These are phyloP conservation scores for Taxillus chinensis DNA, from an alignment of 164 flowering plant species.

Conservation along the genomic window DNA sequence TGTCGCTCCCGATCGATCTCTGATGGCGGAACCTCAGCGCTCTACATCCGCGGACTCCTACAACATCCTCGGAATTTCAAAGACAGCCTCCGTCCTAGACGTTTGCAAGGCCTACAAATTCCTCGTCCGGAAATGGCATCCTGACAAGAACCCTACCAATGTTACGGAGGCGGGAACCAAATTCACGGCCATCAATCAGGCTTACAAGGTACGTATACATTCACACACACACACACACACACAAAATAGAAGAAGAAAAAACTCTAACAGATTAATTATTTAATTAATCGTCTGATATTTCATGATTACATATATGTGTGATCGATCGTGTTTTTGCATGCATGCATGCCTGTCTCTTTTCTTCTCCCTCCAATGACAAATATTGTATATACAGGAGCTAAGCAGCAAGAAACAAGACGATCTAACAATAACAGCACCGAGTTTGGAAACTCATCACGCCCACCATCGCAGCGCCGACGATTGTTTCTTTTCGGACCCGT, in stretches of 20 bases:
- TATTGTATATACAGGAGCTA: constrained; percentile 10
- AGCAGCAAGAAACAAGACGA: constrained; percentile 13
- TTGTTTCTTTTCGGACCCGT: constrained; percentile 8
- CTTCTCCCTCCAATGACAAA: neutral
- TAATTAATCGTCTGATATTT: neutral
- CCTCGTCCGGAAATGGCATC: constrained; percentile 33
- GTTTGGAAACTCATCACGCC: neutral
- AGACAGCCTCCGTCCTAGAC: constrained; percentile 19
- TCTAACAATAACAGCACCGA: constrained; percentile 7
- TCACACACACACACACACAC: neutral
- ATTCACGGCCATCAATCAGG: constrained; percentile 18
- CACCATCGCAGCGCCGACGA: constrained; percentile 11
- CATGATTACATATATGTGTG: neutral
- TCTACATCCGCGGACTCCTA: constrained; percentile 19
- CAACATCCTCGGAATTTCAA: constrained; percentile 28
- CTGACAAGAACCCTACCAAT: constrained; percentile 17
- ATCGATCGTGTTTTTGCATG: neutral
- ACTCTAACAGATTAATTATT: too few species aligned
- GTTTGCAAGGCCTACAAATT: constrained; percentile 36
- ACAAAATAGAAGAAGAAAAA: too few species aligned
- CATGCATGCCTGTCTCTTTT: constrained; percentile 1
- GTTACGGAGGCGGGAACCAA: constrained; percentile 17
- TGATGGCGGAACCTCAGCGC: constrained; percentile 27
- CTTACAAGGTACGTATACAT: constrained; percentile 23
- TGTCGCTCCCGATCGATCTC: neutral